These are phyloP conservation scores for Rosa hybrid DNA, from an alignment of 331 rosid genomes.

Conservation along the genomic window DNA sequence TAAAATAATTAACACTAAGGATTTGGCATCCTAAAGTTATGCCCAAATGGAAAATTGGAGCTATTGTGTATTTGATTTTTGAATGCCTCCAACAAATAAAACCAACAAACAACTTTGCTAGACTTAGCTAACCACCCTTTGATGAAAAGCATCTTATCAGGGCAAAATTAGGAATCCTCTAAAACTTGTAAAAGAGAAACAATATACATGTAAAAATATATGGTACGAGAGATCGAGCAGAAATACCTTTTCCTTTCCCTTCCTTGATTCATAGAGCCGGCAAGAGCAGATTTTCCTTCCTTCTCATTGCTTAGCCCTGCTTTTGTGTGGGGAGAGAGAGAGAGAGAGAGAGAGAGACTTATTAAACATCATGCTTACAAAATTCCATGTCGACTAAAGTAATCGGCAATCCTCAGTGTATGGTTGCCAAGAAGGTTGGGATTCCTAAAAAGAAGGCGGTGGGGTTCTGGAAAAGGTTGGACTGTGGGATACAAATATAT, in stretches of 20 bases:
- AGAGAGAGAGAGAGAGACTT: not conserved
- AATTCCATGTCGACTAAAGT: not conserved
- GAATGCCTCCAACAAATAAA: not conserved
- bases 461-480: not conserved
- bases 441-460: not conserved
- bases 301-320: slow-evolving; percentile 55
- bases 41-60: not conserved
- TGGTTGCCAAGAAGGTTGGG: not conserved
- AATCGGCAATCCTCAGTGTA: not conserved
- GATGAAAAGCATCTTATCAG: not conserved
- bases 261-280: slow-evolving; percentile 40
- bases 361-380: not conserved
- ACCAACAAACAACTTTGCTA: not conserved
- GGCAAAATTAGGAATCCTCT: not conserved
- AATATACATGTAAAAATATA: not conserved
- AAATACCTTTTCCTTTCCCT: slow-evolving; percentile 57
- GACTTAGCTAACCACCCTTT: not conserved
- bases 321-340: not conserved
- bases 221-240: slow-evolving; percentile 3
- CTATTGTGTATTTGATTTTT: not conserved
- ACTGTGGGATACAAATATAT: not conserved
- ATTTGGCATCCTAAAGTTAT: not conserved
- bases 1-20: not conserved
- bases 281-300: slow-evolving; percentile 35
- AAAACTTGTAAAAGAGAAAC: not conserved